These are phyloP conservation scores for Chiua sp. DNA, from an alignment of 1,284 basidiomycete species.

Conservation along the genomic window DNA sequence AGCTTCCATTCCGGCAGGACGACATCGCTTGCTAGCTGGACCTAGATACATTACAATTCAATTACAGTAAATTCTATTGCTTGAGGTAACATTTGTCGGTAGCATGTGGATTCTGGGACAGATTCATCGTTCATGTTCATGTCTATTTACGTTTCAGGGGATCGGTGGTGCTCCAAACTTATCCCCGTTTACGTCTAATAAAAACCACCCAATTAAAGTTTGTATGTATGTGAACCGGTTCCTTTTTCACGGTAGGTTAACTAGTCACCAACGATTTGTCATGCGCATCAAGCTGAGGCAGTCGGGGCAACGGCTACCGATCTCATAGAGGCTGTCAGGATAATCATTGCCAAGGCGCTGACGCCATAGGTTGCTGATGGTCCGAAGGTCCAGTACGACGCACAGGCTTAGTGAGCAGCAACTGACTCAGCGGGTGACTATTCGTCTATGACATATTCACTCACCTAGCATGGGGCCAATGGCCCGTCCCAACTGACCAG, in stretches of 20 bases:
- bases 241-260: no score
- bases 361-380: slow-evolving; percentile 78
- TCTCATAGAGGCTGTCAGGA: slow-evolving; percentile 58
- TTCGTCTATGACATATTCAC: slow-evolving; percentile 25
- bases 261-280: background rate
- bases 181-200: slow-evolving; percentile 7
- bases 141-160: slow-evolving; percentile 19
- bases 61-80: slow-evolving; percentile 34
- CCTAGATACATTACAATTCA: slow-evolving; percentile 33
- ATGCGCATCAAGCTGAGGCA: slow-evolving; percentile 9
- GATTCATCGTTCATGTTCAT: slow-evolving; percentile 7
- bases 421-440: slow-evolving; percentile 2
- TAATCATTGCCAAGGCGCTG: slow-evolving; percentile 68
- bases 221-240: no score
- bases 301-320: slow-evolving; percentile 39
- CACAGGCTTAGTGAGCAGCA: slow-evolving; percentile 61
- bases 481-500: slow-evolving; percentile 89
- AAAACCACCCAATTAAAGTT: background rate
- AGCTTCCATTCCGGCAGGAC: slow-evolving; percentile 13
- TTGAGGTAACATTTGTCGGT: slow-evolving; percentile 36
- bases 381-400: slow-evolving; percentile 87
- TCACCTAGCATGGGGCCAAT: slow-evolving; percentile 85
- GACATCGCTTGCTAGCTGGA: slow-evolving; percentile 16
- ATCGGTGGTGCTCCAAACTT: background rate
- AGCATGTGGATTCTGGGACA: slow-evolving; percentile 17